phyloP scores from a whole-genome alignment of 768 basidiomycete genomes.

The Mycena filopes region DNA sequence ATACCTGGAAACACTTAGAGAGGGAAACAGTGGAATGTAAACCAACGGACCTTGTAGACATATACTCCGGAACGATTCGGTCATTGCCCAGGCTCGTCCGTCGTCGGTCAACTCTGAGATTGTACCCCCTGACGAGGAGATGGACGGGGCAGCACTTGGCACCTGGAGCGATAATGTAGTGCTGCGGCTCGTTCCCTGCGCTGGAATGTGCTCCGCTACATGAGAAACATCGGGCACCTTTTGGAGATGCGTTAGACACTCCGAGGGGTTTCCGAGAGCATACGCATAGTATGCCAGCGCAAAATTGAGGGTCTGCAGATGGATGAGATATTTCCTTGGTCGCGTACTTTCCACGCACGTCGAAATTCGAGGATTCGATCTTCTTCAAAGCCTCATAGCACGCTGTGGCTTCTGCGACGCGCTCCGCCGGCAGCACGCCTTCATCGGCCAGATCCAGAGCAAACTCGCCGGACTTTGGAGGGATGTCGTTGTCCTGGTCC shows the following conservation, averaged over 20 bases:
- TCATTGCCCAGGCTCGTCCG: conserved; percentile 76
- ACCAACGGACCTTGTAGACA: conserved; percentile 76
- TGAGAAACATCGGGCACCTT: conserved; percentile 66
- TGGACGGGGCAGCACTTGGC: conserved; percentile 50
- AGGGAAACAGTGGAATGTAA: background rate
- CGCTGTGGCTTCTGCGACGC: conserved; percentile 63
- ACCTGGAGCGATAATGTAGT: conserved; percentile 50
- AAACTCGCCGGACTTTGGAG: conserved; percentile 44
- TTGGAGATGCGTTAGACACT: conserved; percentile 69
- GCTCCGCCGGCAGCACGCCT: conserved; percentile 64
- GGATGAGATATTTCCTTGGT: conserved; percentile 21
- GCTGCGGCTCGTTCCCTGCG: conserved; percentile 53
- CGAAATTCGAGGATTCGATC: conserved; percentile 60
- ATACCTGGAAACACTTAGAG: conserved; percentile 64
- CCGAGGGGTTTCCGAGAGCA: conserved; percentile 72
- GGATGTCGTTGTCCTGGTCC: conserved; percentile 68
- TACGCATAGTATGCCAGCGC: conserved; percentile 84
- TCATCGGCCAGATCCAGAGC: conserved; percentile 64
- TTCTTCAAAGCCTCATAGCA: conserved; percentile 66
- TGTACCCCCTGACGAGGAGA: conserved; percentile 62
- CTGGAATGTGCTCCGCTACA: conserved; percentile 63
- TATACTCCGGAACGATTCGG: conserved; percentile 78
- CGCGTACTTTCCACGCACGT: conserved; percentile 57
- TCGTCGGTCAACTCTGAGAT: conserved; percentile 59
- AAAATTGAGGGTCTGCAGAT: conserved; percentile 69